Percentiles rank a stretch among this genome's conserved stretches.
phyloP scores from a whole-genome alignment of 306 rosid genomes.

The Malus fusca region DNA sequence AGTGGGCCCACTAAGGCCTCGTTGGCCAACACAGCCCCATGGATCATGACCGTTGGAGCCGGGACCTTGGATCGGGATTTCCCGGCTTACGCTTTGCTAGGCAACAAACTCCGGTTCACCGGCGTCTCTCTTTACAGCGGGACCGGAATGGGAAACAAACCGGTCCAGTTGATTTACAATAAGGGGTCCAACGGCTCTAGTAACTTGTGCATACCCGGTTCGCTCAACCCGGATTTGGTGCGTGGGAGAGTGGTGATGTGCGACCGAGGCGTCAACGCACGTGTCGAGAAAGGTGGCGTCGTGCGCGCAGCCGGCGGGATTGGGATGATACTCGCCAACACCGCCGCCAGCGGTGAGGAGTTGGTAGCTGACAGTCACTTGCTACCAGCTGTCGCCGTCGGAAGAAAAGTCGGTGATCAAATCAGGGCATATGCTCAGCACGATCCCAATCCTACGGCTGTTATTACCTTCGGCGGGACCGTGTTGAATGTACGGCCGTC shows the following conservation, averaged over 20 bases:
- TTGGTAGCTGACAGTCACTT: constrained; percentile 85
- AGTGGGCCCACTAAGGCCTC: constrained; percentile 77
- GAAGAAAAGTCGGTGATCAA: constrained; percentile 50
- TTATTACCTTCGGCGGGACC: constrained; percentile 74
- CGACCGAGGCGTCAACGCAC: constrained; percentile 72
- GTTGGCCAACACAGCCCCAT: constrained; percentile 80
- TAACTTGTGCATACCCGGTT: constrained; percentile 63
- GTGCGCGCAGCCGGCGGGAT: constrained; percentile 76
- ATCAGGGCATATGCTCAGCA: constrained; percentile 45
- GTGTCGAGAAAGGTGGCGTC: constrained; percentile 85
- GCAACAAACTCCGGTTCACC: constrained; percentile 32
- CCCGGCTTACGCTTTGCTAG: constrained; percentile 61
- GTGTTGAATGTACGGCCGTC: constrained; percentile 72
- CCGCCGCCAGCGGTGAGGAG: constrained; percentile 78
- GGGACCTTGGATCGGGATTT: constrained; percentile 87
- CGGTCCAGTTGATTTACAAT: constrained; percentile 50
- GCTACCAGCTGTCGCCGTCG: constrained; percentile 83
- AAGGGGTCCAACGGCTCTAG: constrained; percentile 47
- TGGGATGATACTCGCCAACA: constrained; percentile 89
- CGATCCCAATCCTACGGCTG: constrained; percentile 55
- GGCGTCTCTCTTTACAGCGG: constrained; percentile 92
- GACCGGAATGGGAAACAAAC: constrained; percentile 57
- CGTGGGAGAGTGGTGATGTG: constrained; percentile 89
- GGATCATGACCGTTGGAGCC: constrained; percentile 98
- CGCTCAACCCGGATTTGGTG: constrained; percentile 50